Evolutionary conservation across 2,329 filamentous ascomycete species (phyloP), one percentile per base, ranked within the genome.

Genomic region (Pseudogymnoascus sp.): DNA sequence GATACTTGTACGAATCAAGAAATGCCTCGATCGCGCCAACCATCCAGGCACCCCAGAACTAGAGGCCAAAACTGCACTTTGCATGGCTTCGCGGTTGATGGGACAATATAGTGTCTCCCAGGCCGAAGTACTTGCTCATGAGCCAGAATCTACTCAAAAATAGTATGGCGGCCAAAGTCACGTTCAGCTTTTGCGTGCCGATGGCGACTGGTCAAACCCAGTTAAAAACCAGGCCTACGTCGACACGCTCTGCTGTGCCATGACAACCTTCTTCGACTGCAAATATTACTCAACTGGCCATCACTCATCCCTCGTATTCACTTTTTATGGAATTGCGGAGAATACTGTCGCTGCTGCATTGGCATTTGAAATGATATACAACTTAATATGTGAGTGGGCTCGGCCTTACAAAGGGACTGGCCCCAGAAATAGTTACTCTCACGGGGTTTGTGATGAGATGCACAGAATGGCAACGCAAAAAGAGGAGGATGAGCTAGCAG

Each of bases 341-440:
- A 58, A 58, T 19, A 58, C 56, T 7, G 33, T 58, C 13, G 12
- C 56, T 12, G 56, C 56, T 38, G 28, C 56, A 13, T 12, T 58
- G 33, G 9, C n/a, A 5, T 58, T 58, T n/a, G 56, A 58, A 15
- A 58, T 58, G 56, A 33, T 35, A 45, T 58, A 41, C n/a, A 58
- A 58, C 35, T 45, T 58, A 13, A 39, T 39, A 5, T 5, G 7
- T 5, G 56, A 37, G 10, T 37, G 56, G 56, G 56, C 56, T n/a
- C 9, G 28, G 13, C 35, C 56, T 23, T 13, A 58, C n/a, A 58
- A 13, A 10, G 56, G 56, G 9, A 23, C 34, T 28, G 56, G 56
- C 8, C 28, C 23, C 4, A 58, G 18, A 35, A 58, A 58, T n/a
- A 58, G 56, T 15, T 45, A 58, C 15, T 12, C 19, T 13, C 10